These are phyloP conservation scores for Blastobotrys illinoisensis DNA, from an alignment of 1,139 yeast species.

Conservation along the genomic window DNA sequence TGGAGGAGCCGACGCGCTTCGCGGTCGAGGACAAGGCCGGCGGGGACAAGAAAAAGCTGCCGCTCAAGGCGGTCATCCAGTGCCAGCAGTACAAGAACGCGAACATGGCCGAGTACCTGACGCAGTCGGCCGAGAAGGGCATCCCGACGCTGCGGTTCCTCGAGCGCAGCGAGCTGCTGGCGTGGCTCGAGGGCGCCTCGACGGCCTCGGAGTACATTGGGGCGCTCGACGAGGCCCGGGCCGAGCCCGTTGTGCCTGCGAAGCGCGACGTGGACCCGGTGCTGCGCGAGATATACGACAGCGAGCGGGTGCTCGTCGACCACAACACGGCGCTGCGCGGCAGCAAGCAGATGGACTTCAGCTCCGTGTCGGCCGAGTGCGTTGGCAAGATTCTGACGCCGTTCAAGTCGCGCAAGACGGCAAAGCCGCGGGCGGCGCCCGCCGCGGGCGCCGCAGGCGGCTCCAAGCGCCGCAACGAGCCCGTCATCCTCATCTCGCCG, in stretches of 20 bases:
- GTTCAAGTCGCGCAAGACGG: conserved; percentile 7
- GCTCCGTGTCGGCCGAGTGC: conserved; percentile 64
- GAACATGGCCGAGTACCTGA: conserved; percentile 76
- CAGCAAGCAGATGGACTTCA: conserved; percentile 59
- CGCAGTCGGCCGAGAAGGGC: conserved; percentile 59
- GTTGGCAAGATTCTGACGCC: conserved; percentile 52
- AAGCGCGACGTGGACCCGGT: conserved; percentile 44
- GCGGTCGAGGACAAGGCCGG: conserved; percentile 41
- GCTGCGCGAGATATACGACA: conserved; percentile 46
- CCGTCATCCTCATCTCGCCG: conserved; percentile 90
- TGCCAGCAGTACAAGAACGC: conserved; percentile 77
- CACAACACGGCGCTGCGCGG: conserved; percentile 83
- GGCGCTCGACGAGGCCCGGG: conserved; percentile 7
- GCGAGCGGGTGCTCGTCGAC: conserved; percentile 66
- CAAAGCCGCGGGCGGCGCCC: conserved; percentile 6
- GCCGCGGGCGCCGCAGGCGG: conserved; percentile 3
- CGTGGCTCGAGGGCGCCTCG: conserved; percentile 68
- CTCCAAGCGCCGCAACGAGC: conserved; percentile 48
- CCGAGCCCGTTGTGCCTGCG: conserved; percentile 9
- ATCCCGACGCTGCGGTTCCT: conserved; percentile 73
- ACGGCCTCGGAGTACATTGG: conserved; percentile 28
- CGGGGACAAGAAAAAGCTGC: conserved; percentile 32
- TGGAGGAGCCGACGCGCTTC: conserved; percentile 53
- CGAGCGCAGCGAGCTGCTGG: conserved; percentile 77
- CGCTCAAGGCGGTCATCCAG: conserved; percentile 62